Conservation (phyloP, 495 filamentous ascomycete genomes). For the Aspergillus kassunensis region DNA sequence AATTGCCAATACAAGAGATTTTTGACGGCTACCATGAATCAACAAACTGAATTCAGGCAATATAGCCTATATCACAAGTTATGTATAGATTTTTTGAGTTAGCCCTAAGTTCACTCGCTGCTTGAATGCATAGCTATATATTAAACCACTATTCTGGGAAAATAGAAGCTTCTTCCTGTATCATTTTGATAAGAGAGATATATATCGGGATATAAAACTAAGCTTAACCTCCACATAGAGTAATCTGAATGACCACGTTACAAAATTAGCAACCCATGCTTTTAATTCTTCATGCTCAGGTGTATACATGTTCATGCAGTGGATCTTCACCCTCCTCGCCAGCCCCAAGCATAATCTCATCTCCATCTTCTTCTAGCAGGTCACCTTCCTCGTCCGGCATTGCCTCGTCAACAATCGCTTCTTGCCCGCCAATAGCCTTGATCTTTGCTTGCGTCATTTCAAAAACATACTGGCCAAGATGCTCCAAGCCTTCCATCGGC, state of each 20-base stretch:
- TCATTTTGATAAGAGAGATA: no score
- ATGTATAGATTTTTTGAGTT: not conserved
- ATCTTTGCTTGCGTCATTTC: conserved; percentile 92
- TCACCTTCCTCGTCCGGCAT: conserved; percentile 43
- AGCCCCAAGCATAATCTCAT: conserved; percentile 37
- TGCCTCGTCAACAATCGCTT: conserved; percentile 29
- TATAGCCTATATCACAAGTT: no score
- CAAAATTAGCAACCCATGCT: not conserved
- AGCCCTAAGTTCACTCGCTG: not conserved
- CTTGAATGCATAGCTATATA: not conserved
- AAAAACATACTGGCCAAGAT: conserved; percentile 94
- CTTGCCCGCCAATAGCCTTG: conserved; percentile 51
- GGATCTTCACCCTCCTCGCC: conserved; percentile 32
- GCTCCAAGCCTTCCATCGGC: conserved; percentile 86
- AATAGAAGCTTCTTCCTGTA: not conserved
- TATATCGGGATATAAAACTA: not conserved
- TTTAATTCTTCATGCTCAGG: conserved; percentile 1
- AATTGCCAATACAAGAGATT: not conserved
- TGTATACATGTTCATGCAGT: conserved; percentile 33
- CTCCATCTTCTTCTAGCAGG: conserved; percentile 41
- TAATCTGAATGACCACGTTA: not conserved
- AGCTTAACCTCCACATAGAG: not conserved
- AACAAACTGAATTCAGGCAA: no score
- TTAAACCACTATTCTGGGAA: not conserved
- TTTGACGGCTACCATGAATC: not conserved